phyloP scores from a whole-genome alignment of 2,329 filamentous ascomycete species.

The Zalaria obscura region DNA sequence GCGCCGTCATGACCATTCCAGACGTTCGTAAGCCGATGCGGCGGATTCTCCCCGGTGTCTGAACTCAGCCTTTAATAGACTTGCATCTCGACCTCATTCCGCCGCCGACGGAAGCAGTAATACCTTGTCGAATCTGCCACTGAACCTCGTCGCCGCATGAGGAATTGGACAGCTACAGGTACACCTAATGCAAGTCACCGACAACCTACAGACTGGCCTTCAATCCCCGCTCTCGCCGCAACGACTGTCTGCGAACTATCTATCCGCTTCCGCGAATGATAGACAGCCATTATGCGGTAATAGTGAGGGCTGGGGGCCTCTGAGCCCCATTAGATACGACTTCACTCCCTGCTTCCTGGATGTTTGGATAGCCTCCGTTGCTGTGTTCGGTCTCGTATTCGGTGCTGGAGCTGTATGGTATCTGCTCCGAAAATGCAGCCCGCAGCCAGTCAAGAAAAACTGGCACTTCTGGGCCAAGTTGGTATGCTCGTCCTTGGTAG shows the following conservation, averaged over 20 bases:
- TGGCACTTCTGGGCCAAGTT: slow-evolving; percentile 91
- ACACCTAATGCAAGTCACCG: neutral
- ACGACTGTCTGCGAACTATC: slow-evolving; percentile 1
- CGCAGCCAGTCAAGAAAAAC: slow-evolving; percentile 59
- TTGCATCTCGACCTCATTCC: no score
- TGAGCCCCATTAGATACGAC: slow-evolving; percentile 79
- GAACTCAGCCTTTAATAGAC: no score
- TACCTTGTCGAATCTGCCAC: no score
- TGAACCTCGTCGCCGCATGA: neutral
- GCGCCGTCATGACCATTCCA: no score
- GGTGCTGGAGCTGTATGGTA: slow-evolving; percentile 70
- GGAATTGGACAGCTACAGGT: neutral
- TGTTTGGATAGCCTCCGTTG: slow-evolving; percentile 68
- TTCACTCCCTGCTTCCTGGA: slow-evolving; percentile 97
- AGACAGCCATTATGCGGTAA: slow-evolving; percentile 71
- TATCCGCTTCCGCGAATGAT: slow-evolving; percentile 1
- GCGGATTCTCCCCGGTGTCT: no score
- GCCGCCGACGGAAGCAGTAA: no score
- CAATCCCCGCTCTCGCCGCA: neutral
- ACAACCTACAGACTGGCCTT: neutral
- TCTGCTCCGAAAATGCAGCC: slow-evolving; percentile 54
- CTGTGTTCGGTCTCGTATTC: slow-evolving; percentile 62
- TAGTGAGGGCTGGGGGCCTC: slow-evolving; percentile 84
- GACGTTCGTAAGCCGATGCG: no score
- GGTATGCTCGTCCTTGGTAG: slow-evolving; percentile 36